Base-by-base conservation (phyloP, 345 rosid species). In the Melastoma malabathricum region DNA sequence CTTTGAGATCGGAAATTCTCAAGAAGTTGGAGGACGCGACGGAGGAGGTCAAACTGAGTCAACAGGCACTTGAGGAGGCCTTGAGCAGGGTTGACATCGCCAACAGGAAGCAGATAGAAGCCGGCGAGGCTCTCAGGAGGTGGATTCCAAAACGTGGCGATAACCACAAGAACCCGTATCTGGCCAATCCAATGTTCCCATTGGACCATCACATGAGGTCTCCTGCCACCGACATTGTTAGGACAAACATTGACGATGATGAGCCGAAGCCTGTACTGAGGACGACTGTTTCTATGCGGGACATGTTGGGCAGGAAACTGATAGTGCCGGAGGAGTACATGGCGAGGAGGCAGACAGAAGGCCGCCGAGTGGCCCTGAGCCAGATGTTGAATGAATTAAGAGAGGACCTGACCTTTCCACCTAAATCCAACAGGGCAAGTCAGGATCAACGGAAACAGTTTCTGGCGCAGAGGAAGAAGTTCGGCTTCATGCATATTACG, bases 221-320 rank as follows among this genome's bases (percentile, higher is more conserved):
- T 23, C 85, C 75, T 4, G 54, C 73, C 15, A 57, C 64, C 47
- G 72, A 72, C 59, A 25, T 56, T 45, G 74, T 56, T 61, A 64
- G 67, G 39, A 56, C 59, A 3, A 64, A 55, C 27, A 47, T 64
- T 20, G 51, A 38, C 3, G 56, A 53, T 3, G 71, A 70, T 13
- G 75, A 64, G 20, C 59, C 75, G 3, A 83, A 71, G 67, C 86
- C 88, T 8, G 73, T 72, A 50, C 12, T 74, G 29, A 82, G 73
- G 70, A 56, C 95, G 48, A 80, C 81, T 1, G 81, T 92, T 62
- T 92, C 98, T 8, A 92, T 92, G 96, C 73, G 93, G 12, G 95
- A 92, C 57, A 72, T 92, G 15, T 77, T 92, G 23, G 79, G 81
- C 70, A 76, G 79, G 66, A 86, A 86, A 72, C 98, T 82, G 68